A percentile compares a stretch with the other conserved stretches of the same genome.
Conservation (phyloP, 768 basidiomycete species). For the Kwoniella mangroviensis region DNA sequence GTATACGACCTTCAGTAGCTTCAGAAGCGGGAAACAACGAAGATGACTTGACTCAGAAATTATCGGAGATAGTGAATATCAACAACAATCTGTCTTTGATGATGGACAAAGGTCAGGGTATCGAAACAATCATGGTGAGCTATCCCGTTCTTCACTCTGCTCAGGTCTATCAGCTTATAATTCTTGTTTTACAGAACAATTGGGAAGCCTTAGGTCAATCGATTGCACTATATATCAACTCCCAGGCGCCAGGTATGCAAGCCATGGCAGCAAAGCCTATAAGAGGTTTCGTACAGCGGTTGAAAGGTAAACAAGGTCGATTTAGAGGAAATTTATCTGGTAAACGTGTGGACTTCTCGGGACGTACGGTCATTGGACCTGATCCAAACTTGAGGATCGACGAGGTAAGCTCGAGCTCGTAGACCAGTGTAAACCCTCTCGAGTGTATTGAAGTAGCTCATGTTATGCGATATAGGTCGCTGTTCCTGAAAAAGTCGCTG, state of each 20-base stretch:
- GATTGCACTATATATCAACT: constrained; percentile 98
- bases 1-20: constrained; percentile 93
- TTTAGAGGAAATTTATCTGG: constrained; percentile 98
- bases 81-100: constrained; percentile 92
- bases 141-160: neutral
- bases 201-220: constrained; percentile 96
- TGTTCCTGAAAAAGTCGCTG: constrained; percentile 91
- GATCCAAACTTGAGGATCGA: constrained; percentile 99
- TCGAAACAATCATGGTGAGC: constrained; percentile 50
- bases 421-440: neutral
- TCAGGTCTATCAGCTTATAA: neutral
- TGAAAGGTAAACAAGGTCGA: constrained; percentile 98
- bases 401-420: constrained; percentile 63
- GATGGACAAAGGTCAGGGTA: constrained; percentile 72
- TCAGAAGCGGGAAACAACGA: constrained; percentile 96
- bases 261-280: constrained; percentile 87
- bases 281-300: constrained; percentile 93
- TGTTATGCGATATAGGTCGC: constrained; percentile 63
- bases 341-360: constrained; percentile 98
- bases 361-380: constrained; percentile 96
- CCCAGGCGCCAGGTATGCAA: constrained; percentile 90
- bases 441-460: neutral
- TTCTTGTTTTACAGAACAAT: constrained; percentile 66
- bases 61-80: constrained; percentile 93
- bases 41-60: constrained; percentile 95